These are phyloP conservation scores for Penicillium olsonii DNA, from an alignment of 2,329 filamentous ascomycete genomes.

Conservation along the genomic window DNA sequence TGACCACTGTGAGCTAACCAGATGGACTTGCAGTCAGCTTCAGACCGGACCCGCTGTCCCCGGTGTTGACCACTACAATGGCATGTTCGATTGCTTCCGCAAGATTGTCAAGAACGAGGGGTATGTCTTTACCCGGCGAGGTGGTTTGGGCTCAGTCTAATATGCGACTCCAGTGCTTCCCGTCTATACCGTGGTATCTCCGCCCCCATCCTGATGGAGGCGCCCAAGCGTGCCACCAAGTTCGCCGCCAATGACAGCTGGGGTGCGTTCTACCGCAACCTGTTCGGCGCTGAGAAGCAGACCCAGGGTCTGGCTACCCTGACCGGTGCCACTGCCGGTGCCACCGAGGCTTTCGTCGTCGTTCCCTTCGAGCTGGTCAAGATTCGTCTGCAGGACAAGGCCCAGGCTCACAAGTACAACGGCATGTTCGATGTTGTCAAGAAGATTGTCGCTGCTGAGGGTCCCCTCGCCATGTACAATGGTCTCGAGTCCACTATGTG, in stretches of 20 bases:
- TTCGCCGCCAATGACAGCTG: constrained; percentile 99
- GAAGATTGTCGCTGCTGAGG: constrained; percentile 78
- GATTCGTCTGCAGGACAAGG: constrained; percentile 95
- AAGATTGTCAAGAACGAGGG: constrained; percentile 97
- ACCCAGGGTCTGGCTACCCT: constrained; percentile 88
- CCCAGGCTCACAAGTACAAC: constrained; percentile 74
- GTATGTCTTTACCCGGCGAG: constrained; percentile 51
- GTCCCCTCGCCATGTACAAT: constrained; percentile 87
- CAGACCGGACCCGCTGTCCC: constrained; percentile 69
- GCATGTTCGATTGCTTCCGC: constrained; percentile 96
- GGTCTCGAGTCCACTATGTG: constrained; percentile 95
- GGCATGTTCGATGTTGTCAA: constrained; percentile 55
- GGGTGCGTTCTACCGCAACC: constrained; percentile 88
- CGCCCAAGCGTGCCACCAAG: constrained; percentile 93
- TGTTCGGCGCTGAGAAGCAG: constrained; percentile 84
- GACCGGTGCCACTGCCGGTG: constrained; percentile 91
- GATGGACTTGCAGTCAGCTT: constrained; percentile 65
- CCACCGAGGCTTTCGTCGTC: constrained; percentile 94
- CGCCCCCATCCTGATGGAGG: constrained; percentile 97
- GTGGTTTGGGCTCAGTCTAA: not conserved
- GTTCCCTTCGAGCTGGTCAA: constrained; percentile 98
- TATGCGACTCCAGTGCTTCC: constrained; percentile 62
- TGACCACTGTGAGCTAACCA: constrained; percentile 7
- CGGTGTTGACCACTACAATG: constrained; percentile 85
- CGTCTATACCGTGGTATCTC: constrained; percentile 93